Evolutionary conservation across 2,329 filamentous ascomycete species (phyloP).

Genomic region (Trichoderma endophyticum): DNA sequence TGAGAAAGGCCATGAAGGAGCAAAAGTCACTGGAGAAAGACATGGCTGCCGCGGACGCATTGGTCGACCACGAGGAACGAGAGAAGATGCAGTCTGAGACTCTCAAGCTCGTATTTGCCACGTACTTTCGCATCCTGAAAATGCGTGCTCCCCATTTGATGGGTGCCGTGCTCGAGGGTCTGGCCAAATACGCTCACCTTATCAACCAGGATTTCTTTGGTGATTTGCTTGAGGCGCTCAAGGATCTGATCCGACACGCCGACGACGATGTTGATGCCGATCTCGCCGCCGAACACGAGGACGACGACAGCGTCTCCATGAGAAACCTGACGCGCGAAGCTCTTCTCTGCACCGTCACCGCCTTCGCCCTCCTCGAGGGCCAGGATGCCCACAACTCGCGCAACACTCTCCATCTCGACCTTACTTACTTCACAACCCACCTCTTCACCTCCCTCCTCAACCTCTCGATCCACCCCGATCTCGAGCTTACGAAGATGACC

Average conservation of each 20-base stretch:
- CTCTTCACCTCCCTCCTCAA: constrained; percentile 83
- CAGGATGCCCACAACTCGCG: constrained; percentile 88
- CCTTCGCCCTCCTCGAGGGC: constrained; percentile 91
- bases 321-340: constrained; percentile 82
- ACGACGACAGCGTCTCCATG: constrained; percentile 32
- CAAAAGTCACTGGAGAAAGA: constrained; percentile 87
- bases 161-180: constrained; percentile 93
- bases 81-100: constrained; percentile 95
- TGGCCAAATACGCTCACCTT: constrained; percentile 89
- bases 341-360: constrained; percentile 91
- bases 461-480: constrained; percentile 75
- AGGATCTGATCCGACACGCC: constrained; percentile 82
- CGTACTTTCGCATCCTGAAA: constrained; percentile 94
- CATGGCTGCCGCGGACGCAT: constrained; percentile 86
- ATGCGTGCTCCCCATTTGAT: constrained; percentile 76
- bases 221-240: constrained; percentile 88
- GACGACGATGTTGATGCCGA: constrained; percentile 49
- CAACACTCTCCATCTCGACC: constrained; percentile 77
- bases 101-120: constrained; percentile 89
- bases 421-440: constrained; percentile 92
- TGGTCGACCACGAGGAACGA: constrained; percentile 86
- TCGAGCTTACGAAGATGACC: constrained; percentile 66
- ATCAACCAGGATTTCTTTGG: constrained; percentile 99
- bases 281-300: constrained; percentile 33
- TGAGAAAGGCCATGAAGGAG: constrained; percentile 80